These are phyloP conservation scores for Sporisorium graminicola DNA, from an alignment of 1,284 basidiomycete species.

Conservation along the genomic window DNA sequence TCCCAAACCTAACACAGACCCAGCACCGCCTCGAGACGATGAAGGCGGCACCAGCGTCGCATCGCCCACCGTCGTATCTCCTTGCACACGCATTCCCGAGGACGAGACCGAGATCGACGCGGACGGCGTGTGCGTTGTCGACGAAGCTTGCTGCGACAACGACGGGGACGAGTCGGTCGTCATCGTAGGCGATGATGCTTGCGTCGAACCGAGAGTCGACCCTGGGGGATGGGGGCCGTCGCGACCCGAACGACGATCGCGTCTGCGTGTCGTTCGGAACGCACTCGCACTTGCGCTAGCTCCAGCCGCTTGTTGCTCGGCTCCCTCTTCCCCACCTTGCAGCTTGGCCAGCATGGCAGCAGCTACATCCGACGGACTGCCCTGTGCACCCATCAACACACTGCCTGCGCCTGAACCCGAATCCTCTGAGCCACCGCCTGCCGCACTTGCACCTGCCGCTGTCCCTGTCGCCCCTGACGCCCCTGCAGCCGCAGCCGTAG, in stretches of 20 bases:
- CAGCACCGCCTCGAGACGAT: background rate
- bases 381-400: constrained; percentile 9
- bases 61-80: constrained; percentile 22
- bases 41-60: constrained; percentile 16
- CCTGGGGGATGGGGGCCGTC: constrained; percentile 14
- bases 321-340: constrained; percentile 51
- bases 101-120: constrained; percentile 26
- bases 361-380: constrained; percentile 58
- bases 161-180: constrained; percentile 22
- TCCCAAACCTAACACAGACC: background rate
- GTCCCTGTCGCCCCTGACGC: background rate
- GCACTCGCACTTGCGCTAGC: constrained; percentile 16
- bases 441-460: background rate
- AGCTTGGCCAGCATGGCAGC: constrained; percentile 65
- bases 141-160: constrained; percentile 16
- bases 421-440: constrained; percentile 25
- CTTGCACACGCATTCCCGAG: constrained; percentile 2
- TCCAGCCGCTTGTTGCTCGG: background rate
- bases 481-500: constrained; percentile 1
- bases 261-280: constrained; percentile 33
- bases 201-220: background rate
- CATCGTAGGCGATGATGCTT: constrained; percentile 9
- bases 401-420: constrained; percentile 1
- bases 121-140: constrained; percentile 19
- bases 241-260: constrained; percentile 41